These are phyloP conservation scores for Paecilomyces dactylethromorphus DNA, from an alignment of 2,329 filamentous ascomycete genomes.

Conservation along the genomic window DNA sequence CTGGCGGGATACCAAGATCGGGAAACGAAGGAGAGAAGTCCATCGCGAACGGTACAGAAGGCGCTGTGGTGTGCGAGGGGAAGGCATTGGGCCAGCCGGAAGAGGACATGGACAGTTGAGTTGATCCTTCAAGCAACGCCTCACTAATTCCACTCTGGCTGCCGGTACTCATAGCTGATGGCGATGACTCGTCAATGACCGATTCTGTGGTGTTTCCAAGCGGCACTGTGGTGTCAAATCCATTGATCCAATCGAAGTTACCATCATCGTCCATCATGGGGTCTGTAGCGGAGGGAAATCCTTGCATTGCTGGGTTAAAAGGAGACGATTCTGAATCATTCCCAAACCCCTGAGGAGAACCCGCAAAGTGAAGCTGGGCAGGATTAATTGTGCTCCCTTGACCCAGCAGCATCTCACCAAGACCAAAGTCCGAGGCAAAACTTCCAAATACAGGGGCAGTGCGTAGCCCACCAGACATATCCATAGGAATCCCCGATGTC, in stretches of 20 bases:
- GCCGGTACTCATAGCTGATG: constrained; percentile 89
- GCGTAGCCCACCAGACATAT: constrained; percentile 61
- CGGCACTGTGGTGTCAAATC: constrained; percentile 71
- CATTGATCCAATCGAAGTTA: constrained; percentile 75
- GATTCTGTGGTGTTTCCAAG: constrained; percentile 66
- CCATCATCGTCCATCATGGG: constrained; percentile 63
- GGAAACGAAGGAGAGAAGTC: constrained; percentile 72
- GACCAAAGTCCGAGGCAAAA: constrained; percentile 60
- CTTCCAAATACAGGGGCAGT: constrained; percentile 71
- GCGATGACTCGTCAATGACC: constrained; percentile 86
- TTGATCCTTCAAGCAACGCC: constrained; percentile 74
- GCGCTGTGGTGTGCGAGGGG: constrained; percentile 62
- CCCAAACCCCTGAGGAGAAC: constrained; percentile 56
- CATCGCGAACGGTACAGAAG: constrained; percentile 62
- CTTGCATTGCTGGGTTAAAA: constrained; percentile 40
- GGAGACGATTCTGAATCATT: constrained; percentile 35
- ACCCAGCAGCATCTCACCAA: constrained; percentile 65
- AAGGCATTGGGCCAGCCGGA: constrained; percentile 63
- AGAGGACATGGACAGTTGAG: constrained; percentile 51
- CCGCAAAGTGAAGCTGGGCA: constrained; percentile 72
- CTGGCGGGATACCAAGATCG: constrained; percentile 63
- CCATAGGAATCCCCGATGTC: constrained; percentile 64
- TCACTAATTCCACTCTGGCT: constrained; percentile 78
- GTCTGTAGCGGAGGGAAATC: constrained; percentile 49
- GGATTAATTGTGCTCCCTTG: constrained; percentile 57